These are phyloP conservation scores for Aspergillus affinis DNA, from an alignment of 495 filamentous ascomycete genomes.

Conservation along the genomic window DNA sequence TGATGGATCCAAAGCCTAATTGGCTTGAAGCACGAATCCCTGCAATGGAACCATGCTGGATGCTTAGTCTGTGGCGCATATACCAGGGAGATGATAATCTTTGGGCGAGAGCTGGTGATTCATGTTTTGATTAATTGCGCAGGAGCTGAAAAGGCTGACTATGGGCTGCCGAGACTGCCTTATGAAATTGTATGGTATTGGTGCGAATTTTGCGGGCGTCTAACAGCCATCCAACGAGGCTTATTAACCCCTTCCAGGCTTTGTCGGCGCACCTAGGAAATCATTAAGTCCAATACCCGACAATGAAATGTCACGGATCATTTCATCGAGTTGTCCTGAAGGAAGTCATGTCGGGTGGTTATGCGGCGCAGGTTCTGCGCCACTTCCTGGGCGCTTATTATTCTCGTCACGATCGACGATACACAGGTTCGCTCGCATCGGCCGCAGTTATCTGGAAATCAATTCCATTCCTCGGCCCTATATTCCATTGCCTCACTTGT, in stretches of 20 bases:
- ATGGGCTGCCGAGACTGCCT: not conserved
- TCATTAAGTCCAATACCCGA: not conserved
- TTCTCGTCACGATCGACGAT: not conserved
- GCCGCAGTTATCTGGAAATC: not conserved
- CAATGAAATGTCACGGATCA: not conserved
- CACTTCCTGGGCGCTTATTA: constrained; percentile 4
- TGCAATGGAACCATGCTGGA: not conserved
- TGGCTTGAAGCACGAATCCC: not conserved
- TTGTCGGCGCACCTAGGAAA: not conserved
- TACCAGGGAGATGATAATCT: not conserved
- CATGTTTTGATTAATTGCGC: not conserved
- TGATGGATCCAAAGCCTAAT: not conserved
- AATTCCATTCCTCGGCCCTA: not conserved
- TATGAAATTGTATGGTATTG: not conserved
- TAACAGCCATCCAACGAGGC: not conserved
- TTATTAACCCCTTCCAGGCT: not conserved
- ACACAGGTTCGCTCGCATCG: not conserved
- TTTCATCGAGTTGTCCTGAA: not conserved
- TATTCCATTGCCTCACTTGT: not conserved
- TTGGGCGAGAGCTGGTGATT: not conserved
- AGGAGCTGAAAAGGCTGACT: not conserved
- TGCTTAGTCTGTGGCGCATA: not conserved
- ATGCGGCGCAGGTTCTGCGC: constrained; percentile 11
- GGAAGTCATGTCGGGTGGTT: not conserved
- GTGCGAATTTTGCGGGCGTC: not conserved